These are phyloP conservation scores for Neofusicoccum kwambonambiense DNA, from an alignment of 2,329 filamentous ascomycete species.

Conservation along the genomic window DNA sequence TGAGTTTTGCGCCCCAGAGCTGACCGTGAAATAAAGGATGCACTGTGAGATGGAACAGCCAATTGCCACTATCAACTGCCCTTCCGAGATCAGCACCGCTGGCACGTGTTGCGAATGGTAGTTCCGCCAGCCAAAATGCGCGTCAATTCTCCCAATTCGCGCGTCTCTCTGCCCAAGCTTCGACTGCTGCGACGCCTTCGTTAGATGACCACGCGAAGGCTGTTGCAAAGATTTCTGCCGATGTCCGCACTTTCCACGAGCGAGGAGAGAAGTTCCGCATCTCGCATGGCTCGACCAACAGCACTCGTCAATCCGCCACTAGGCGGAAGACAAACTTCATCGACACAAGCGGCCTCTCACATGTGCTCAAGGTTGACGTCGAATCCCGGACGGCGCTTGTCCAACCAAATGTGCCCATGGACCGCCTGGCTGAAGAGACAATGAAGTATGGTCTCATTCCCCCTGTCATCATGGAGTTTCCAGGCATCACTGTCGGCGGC, in stretches of 20 bases:
- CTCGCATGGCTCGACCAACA: conserved; percentile 75
- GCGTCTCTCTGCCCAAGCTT: neutral
- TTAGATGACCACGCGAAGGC: conserved; percentile 43
- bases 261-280: conserved; percentile 65
- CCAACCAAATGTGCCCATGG: conserved; percentile 71
- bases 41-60: neutral
- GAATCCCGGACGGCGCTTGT: conserved; percentile 58
- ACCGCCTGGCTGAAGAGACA: conserved; percentile 59
- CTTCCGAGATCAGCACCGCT: neutral
- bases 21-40: neutral
- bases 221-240: conserved; percentile 47
- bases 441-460: conserved; percentile 58
- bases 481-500: conserved; percentile 69
- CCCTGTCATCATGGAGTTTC: conserved; percentile 69
- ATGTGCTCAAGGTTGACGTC: conserved; percentile 61
- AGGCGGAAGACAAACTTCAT: conserved; percentile 52
- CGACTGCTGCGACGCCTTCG: conserved; percentile 18
- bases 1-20: neutral
- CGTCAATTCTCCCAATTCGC: neutral
- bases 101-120: neutral
- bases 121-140: neutral
- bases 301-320: conserved; percentile 57
- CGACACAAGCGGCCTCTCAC: conserved; percentile 64
- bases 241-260: conserved; percentile 51
- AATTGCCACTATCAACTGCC: neutral